Evolutionary conservation across 208 protist genomes (phyloP), one percentile per base, ranked within the genome.

Genomic region (Trypanosoma caninum): DNA sequence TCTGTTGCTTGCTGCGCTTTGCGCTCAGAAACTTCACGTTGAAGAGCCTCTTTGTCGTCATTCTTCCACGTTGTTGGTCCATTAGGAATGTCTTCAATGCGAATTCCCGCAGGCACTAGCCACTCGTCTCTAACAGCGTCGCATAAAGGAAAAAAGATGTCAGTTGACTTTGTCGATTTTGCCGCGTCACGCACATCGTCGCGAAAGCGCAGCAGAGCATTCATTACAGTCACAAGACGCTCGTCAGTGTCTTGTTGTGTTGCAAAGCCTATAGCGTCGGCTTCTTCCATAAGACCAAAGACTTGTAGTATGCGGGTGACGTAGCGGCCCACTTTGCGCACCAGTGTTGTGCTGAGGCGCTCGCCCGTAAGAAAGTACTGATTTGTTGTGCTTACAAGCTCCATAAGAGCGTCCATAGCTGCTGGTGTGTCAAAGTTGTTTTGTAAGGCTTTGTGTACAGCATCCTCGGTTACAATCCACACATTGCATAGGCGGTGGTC

Each of bases 391-490:
- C 71, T 59, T 9, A 98, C 84, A 2, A 98, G 71, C 3, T 79
- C 48, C 50, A 80, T 76, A 11, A 99, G 59, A 0, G 63, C 30
- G 10, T 70, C 51, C 18, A 98, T 72, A 2, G 83, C 93, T 13
- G 63, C 64, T 4, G 84, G 78, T 0, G 97, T 99, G 80, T 99
- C 90, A 55, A 98, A 97, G 68, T 97, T 97, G 60, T 98, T 79
- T 55, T 59, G 96, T 38, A 96, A 67, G 5, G 88, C 84, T 3
- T 38, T 59, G 74, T 98, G 88, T 22, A 98, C 89, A 23, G 69
- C 60, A 2, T 78, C 65, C 65, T 97, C 80, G 2, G 60, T 51
- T 31, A 67, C 58, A 13, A 60, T 33, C 69, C 75, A 84, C 37
- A 40, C 42, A 18, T 59, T 42, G 25, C 74, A 59, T 55, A 97